Conservation (phyloP, 768 basidiomycete genomes). For the Macrolepiota dolichaula region DNA sequence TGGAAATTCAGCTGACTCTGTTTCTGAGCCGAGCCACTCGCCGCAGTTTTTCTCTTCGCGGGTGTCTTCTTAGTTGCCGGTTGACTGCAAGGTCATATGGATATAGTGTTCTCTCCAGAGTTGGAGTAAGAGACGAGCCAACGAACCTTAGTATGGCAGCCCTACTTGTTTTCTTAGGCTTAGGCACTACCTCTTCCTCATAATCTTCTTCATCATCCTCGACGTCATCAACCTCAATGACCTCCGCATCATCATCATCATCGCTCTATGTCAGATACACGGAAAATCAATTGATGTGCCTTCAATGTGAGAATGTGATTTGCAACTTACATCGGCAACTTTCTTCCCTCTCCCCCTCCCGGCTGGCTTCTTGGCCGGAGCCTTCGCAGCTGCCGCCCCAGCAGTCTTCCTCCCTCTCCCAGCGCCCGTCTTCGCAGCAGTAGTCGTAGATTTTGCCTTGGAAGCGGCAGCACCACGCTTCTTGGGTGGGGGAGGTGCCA, state of each 20-base stretch:
- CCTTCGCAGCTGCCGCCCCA: constrained; percentile 31
- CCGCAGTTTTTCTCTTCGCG: constrained; percentile 52
- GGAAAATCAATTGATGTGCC: neutral
- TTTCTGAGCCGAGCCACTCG: constrained; percentile 25
- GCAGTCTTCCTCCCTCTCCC: constrained; percentile 24
- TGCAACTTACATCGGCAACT: constrained; percentile 26
- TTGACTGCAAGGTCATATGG: constrained; percentile 22
- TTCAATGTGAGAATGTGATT: neutral
- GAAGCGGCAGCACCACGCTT: constrained; percentile 32
- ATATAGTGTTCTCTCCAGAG: neutral
- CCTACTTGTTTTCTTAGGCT: constrained; percentile 56
- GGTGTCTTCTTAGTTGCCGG: constrained; percentile 38
- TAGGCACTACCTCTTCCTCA: constrained; percentile 45
- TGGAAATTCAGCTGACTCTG: constrained; percentile 65
- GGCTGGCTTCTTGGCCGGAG: constrained; percentile 34
- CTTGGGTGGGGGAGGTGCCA: constrained; percentile 35
- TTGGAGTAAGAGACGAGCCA: neutral
- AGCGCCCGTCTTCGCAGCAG: constrained; percentile 28
- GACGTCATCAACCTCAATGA: constrained; percentile 48
- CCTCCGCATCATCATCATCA: constrained; percentile 18
- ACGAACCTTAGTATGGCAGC: constrained; percentile 63
- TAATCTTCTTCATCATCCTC: constrained; percentile 43
- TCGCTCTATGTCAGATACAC: constrained; percentile 10
- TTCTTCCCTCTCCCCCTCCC: constrained; percentile 56
- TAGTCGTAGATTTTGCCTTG: constrained; percentile 24